phyloP scores from a whole-genome alignment of 331 rosid genomes.

The Malus hybrid region DNA sequence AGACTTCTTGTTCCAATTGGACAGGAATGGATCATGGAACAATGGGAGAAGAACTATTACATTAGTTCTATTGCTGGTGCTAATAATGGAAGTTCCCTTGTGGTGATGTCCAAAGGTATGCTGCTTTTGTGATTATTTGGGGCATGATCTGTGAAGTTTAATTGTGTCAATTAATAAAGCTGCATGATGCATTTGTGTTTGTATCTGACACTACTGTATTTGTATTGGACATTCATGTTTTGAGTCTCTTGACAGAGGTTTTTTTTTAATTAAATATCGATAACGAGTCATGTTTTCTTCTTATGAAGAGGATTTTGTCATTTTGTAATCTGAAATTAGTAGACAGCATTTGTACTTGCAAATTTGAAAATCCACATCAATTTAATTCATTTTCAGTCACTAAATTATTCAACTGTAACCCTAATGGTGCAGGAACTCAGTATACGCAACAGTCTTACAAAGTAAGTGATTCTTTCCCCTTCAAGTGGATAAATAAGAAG shows the following conservation, averaged over 20 bases:
- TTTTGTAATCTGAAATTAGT: not conserved
- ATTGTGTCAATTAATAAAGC: not conserved
- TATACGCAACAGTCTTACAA: slow-evolving; percentile 94
- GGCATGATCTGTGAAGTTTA: not conserved
- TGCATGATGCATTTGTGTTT: not conserved
- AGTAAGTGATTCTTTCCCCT: slow-evolving; percentile 95
- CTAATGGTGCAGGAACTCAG: slow-evolving; percentile 61
- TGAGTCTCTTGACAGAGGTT: not conserved
- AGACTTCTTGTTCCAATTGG: slow-evolving; percentile 12
- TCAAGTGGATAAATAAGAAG: slow-evolving; percentile 95
- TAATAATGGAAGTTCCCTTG: slow-evolving; percentile 78
- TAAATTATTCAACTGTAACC: not conserved
- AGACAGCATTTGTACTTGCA: not conserved
- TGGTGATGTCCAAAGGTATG: slow-evolving; percentile 92
- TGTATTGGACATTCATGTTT: not conserved
- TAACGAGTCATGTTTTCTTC: not conserved
- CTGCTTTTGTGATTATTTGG: not conserved
- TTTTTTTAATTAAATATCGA: not conserved
- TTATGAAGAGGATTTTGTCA: not conserved
- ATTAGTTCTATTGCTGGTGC: slow-evolving; percentile 87
- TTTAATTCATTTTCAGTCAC: not conserved
- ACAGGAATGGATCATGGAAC: slow-evolving; percentile 97
- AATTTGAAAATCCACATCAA: not conserved
- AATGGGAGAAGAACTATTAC: slow-evolving; percentile 91
- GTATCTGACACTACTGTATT: not conserved